Base-by-base conservation (phyloP, 495 filamentous ascomycete genomes). In the Cudoniella acicularis region DNA sequence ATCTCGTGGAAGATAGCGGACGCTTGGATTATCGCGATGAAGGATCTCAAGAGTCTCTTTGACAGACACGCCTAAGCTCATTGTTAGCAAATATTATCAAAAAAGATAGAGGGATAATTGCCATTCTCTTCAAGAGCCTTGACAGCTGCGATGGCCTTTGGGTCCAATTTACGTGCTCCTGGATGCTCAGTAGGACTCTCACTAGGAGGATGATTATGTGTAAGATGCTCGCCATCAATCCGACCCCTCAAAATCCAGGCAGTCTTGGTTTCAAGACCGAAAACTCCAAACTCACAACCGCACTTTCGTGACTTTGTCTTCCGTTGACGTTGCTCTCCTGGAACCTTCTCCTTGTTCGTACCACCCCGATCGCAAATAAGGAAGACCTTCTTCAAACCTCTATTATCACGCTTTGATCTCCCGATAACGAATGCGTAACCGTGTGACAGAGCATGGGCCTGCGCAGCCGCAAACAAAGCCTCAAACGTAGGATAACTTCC, bases 391-490 rank as follows among this genome's bases (percentile, higher is more conserved):
- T 83, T 83, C 18, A 83, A 65, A 4, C 80, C 80, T 3, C 80
- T 74, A 23, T 79, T 83, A 66, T 81, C 81, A 1, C 61, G 61
- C 63, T 83, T 83, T 2, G 79, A 82, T 24, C 80, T 70, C 1
- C 80, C 80, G 52, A 83, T 83, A 54, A 83, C 80, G 22, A 82
- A 76, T 23, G 80, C 80, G 60, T 83, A 83, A 42, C 80, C 80
- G 27, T 81, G 78, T 3, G 79, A 79, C 1, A 79, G 79, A 62
- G 78, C 80, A 62, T 82, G 81, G 4, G 67, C 62, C 50, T 82
- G 67, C 17, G 80, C 80, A 27, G 75, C 72, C 57, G 79, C 75
- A 49, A 82, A 79, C 23, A 83, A 71, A 21, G 78, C 77, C 25
- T 83, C 79, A 22, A 83, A 73, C 1, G 78, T 81, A 10, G 75